Base-by-base conservation (phyloP, 2,329 filamentous ascomycete species). In the Zasmidium citrigriseum region DNA sequence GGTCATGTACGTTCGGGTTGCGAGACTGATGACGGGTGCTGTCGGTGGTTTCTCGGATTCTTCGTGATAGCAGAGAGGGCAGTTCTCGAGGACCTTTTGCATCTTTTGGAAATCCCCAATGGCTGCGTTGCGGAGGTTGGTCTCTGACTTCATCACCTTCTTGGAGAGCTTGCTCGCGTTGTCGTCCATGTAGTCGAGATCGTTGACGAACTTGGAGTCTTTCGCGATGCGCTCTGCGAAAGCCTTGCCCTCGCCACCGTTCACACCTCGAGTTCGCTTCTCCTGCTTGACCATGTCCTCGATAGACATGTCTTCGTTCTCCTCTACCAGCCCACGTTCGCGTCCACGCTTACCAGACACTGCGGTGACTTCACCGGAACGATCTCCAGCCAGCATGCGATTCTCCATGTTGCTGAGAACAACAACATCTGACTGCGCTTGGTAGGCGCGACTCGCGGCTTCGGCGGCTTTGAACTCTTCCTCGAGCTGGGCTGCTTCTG, bases 271-370 rank as follows among this genome's bases (percentile, higher is more conserved):
- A 3, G 91, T 97, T 55, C 93, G 88, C 34, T 91, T 86, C 76
- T 99, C 95, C 75, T 98, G 93, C 24, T 91, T 87, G 18, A 99
- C 86, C 95, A 99, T 99, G 74, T 99, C 95, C 54, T 96, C 92
- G 60, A 99, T 89, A 25, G 82, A 88, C 92, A 99, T 98, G 68
- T 98, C 92, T 54, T 96, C 90, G 70, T 98, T 98, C 64, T 95
- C 91, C 66, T 90, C 86, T 4, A 99, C 89, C 7, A 87, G 82
- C 1, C 93, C 95, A 54, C 93, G 86, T 74, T 96, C 93, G 4
- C 86, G 83, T 2, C 93, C 93, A 49, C 93, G 86, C 70, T 89
- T 95, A 58, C 86, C 96, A 23, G 88, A 85, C 7, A 97, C 80
- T 0, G 85, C 78, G 66, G 88, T 93, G 56, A 93, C 89, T 75